Base-by-base conservation (phyloP, 441 rosid genomes). In the Gossypium trilobum region DNA sequence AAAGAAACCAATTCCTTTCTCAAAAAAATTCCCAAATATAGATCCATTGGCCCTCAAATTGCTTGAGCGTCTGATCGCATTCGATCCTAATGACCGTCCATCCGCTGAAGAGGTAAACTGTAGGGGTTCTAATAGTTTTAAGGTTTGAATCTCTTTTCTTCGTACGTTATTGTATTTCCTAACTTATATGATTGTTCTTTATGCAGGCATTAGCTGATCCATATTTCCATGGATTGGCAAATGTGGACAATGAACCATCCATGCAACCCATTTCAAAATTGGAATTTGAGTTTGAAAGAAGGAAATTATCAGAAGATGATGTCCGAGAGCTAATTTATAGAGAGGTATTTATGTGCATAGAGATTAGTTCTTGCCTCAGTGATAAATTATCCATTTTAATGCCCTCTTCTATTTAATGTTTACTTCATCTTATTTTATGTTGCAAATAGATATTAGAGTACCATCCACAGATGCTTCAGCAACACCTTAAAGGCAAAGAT, bases 401-500 rank as follows among this genome's bases (percentile, higher is more conserved):
- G 23, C 16, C 22, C 64, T 19, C 10, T 71, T 50, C 4, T 66
- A 5, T 48, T 59, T 59, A 20, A 1, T 27, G 19, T 72, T 10
- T 9, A 48, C 73, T 59, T 14, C 55, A 60, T 78, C 19, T 77
- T 46, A n/a, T 56, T 67, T 72, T 72, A 64, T 68, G 75, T 78
- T 54, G 33, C 23, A 70, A 82, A 82, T 83, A 93, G 99, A 93
- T 91, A 77, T 82, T 95, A 75, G 99, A 95, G 88, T 93, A 95
- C 79, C 99, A 95, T 85, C 99, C 99, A 58, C 96, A 95, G 81
- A 91, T 95, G 99, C 86, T 93, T 75, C 85, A 91, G 73, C 98
- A 95, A 84, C 81, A 89, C 82, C 85, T 95, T 68, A 87, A 83
- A 25, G 98, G 99, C 42, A 89, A 89, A 74, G 97, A 95, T 74